phyloP scores from a whole-genome alignment of 2,329 filamentous ascomycete species.

The Monilinia fructicola region DNA sequence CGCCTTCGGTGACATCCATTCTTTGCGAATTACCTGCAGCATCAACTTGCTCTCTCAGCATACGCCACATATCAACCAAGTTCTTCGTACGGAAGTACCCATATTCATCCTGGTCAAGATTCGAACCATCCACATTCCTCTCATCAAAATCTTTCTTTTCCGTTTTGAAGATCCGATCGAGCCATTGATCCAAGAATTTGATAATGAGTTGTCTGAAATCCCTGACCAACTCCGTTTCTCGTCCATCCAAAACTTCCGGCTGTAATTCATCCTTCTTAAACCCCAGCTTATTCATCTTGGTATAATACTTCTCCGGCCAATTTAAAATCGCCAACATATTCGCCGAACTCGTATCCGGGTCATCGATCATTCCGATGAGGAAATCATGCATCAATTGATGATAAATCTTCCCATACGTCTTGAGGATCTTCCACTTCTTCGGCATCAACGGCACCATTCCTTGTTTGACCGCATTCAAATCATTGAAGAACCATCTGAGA shows the following conservation, averaged over 20 bases:
- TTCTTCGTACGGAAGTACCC: conserved; percentile 91
- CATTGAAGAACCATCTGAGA: conserved; percentile 96
- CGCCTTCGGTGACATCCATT: conserved; percentile 87
- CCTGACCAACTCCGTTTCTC: conserved; percentile 84
- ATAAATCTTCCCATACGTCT: conserved; percentile 87
- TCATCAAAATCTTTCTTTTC: conserved; percentile 81
- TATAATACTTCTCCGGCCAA: conserved; percentile 94
- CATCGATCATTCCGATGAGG: conserved; percentile 77
- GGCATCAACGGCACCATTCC: conserved; percentile 92
- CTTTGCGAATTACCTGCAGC: conserved; percentile 83
- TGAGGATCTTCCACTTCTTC: conserved; percentile 93
- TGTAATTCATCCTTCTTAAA: conserved; percentile 72
- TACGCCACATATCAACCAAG: conserved; percentile 92
- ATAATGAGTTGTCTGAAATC: conserved; percentile 96
- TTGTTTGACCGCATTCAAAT: conserved; percentile 89
- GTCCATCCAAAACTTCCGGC: conserved; percentile 86
- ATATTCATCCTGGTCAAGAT: conserved; percentile 83
- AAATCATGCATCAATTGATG: conserved; percentile 96
- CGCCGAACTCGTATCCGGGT: conserved; percentile 77
- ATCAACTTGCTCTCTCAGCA: conserved; percentile 89
- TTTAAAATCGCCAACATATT: conserved; percentile 90
- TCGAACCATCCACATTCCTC: conserved; percentile 68
- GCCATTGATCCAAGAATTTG: conserved; percentile 94
- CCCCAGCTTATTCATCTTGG: conserved; percentile 90
- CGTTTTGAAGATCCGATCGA: conserved; percentile 83